Evolutionary conservation across 805 yeast genomes (phyloP), one percentile per base, ranked within the genome.

Genomic region (Zygotorulaspora chibaensis): DNA sequence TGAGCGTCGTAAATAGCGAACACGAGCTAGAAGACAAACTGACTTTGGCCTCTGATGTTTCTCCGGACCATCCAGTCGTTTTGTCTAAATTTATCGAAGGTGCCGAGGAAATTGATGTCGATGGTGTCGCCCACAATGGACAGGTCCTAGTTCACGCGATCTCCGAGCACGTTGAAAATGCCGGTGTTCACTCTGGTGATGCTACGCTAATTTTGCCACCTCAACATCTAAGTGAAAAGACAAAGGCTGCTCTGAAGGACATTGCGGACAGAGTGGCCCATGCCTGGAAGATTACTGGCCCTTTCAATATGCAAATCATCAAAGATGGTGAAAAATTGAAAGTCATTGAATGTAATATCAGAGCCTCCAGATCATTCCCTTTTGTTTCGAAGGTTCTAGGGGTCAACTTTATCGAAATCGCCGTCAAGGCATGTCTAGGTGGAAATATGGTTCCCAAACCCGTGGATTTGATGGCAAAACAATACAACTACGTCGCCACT

Each of bases 281-380:
- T 47, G 98, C 98, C 25, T 89, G 93, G 86, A 84, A 87, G 49
- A 90, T 91, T 61, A 87, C 97, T 38, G 99, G 99, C 61, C 99
- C 99, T 20, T 91, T 86, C 80, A 91, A 91, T 74, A 95, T 91
- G 95, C 98, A 93, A 75, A 83, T 93, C 66, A 93, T 93, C 68
- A 83, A 84, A 69, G 81, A 83, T 49, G 75, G 77, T 48, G 80
- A 81, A 40, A 74, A 80, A 37, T 78, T 90, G 63, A 93, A 93
- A 78, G 99, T 93, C 50, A 93, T 93, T 67, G 99, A 93, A 74
- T 93, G 99, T 80, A 93, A 93, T 71, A 86, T 93, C 59, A 86
- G 99, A 72, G 99, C 99, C 42, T 91, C 98, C 6, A 83, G 99
- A 70, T 91, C 98, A 12, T 93, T 93, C 91, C 99, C 99, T 68